These are phyloP conservation scores for Rhodotorula taiwanensis DNA, from an alignment of 768 basidiomycete species.

Conservation along the genomic window DNA sequence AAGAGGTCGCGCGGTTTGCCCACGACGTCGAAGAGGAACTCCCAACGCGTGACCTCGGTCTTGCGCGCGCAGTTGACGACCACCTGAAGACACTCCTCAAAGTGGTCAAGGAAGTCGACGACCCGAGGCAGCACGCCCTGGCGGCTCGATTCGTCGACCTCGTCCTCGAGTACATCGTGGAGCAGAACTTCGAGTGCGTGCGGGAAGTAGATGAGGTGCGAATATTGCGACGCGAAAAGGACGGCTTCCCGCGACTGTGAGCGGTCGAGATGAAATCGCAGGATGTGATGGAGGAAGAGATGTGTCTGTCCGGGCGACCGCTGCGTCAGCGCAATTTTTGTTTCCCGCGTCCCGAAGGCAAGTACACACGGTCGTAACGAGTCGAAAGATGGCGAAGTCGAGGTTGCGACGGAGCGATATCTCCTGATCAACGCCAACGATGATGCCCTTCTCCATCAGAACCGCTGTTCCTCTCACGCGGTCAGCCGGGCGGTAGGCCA, in stretches of 20 bases:
- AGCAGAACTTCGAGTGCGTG: conserved; percentile 91
- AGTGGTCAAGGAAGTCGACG: conserved; percentile 89
- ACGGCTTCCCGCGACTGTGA: conserved; percentile 66
- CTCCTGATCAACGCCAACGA: conserved; percentile 92
- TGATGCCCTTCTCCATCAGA: conserved; percentile 97
- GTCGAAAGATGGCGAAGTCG: conserved; percentile 83
- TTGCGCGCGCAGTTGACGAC: conserved; percentile 94
- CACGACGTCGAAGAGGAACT: conserved; percentile 75
- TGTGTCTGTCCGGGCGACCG: conserved; percentile 58
- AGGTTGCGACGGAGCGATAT: conserved; percentile 64
- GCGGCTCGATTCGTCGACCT: conserved; percentile 47
- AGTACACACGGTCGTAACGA: conserved; percentile 68
- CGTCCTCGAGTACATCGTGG: conserved; percentile 85
- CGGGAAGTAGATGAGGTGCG: conserved; percentile 80
- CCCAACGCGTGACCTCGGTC: conserved; percentile 88
- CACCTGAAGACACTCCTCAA: conserved; percentile 81
- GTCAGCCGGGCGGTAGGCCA: neutral
- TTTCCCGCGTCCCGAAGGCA: neutral
- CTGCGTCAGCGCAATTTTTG: neutral
- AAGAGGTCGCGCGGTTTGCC: conserved; percentile 86
- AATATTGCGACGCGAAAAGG: conserved; percentile 75
- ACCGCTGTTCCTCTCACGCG: conserved; percentile 56
- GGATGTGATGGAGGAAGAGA: conserved; percentile 84
- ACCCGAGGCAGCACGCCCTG: conserved; percentile 55
- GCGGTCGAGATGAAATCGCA: conserved; percentile 70